phyloP scores from a whole-genome alignment of 2,329 filamentous ascomycete species.

The Cladosporium sp. region DNA sequence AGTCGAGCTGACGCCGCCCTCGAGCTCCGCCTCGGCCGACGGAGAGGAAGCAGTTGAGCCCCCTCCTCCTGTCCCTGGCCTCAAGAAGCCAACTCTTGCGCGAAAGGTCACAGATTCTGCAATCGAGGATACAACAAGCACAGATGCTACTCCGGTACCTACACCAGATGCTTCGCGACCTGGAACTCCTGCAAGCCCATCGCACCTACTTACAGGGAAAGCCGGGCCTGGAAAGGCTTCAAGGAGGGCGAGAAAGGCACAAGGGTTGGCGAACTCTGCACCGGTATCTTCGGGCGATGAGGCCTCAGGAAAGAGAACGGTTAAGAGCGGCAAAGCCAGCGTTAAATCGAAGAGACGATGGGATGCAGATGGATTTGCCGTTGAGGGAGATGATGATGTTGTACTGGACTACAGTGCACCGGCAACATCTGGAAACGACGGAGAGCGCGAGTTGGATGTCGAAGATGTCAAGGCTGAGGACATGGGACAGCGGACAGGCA shows the following conservation, averaged over 20 bases:
- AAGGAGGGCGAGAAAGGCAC: constrained; percentile 68
- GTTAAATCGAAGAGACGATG: constrained; percentile 85
- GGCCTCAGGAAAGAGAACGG: constrained; percentile 44
- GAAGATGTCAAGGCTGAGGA: constrained; percentile 71
- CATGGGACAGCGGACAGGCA: constrained; percentile 78
- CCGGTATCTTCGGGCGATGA: constrained; percentile 82
- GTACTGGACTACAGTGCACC: constrained; percentile 84
- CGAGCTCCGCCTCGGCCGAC: constrained; percentile 39
- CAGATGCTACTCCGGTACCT: constrained; percentile 62
- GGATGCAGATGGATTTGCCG: constrained; percentile 81
- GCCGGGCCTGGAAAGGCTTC: constrained; percentile 73
- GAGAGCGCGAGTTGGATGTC: constrained; percentile 45
- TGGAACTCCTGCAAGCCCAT: constrained; percentile 56
- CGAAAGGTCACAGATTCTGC: constrained; percentile 11
- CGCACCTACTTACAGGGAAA: constrained; percentile 66
- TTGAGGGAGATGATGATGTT: constrained; percentile 71
- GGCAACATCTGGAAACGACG: constrained; percentile 47
- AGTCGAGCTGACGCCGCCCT: constrained; percentile 47
- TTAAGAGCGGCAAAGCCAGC: constrained; percentile 46
- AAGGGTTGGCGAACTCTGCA: constrained; percentile 46
- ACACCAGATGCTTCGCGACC: constrained; percentile 75
- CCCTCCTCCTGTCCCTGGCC: constrained; percentile 45
- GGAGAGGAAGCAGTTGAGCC: constrained; percentile 45
- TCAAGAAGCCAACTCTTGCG: constrained; percentile 35
- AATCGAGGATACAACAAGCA: constrained; percentile 43